Evolutionary conservation across 2,329 filamentous ascomycete genomes (phyloP).

Genomic region (Botrytis aclada): DNA sequence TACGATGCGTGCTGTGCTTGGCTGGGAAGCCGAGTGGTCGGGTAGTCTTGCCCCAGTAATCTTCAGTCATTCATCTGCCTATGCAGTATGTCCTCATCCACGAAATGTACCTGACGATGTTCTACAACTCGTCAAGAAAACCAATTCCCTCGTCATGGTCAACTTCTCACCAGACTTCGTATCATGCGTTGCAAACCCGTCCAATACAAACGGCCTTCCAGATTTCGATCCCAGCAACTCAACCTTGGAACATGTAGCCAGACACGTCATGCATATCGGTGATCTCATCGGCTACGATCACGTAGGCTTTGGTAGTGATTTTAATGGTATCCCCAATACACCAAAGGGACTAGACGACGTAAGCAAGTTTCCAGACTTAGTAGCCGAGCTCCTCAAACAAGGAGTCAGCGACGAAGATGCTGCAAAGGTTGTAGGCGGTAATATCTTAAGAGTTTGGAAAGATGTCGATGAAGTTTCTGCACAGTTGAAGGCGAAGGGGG

Average conservation of each 20-base stretch:
- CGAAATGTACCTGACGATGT: constrained; percentile 88
- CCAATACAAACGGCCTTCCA: constrained; percentile 62
- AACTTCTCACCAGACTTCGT: constrained; percentile 85
- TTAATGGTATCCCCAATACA: constrained; percentile 68
- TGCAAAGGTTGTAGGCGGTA: constrained; percentile 72
- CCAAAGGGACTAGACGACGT: constrained; percentile 81
- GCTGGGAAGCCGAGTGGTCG: constrained; percentile 57
- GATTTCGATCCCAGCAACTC: constrained; percentile 64
- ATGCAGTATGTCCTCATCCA: constrained; percentile 78
- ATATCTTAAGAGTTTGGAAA: constrained; percentile 79
- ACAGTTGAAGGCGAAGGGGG: constrained; percentile 58
- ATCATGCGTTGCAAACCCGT: constrained; percentile 57
- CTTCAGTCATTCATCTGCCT: constrained; percentile 83
- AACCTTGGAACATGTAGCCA: constrained; percentile 72
- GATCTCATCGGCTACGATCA: constrained; percentile 80
- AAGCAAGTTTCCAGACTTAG: constrained; percentile 73
- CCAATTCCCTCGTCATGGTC: constrained; percentile 80
- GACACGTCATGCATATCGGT: constrained; percentile 81
- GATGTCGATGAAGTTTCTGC: constrained; percentile 71
- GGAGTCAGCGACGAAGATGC: constrained; percentile 74
- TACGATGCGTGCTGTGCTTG: constrained; percentile 82
- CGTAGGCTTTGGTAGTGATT: constrained; percentile 86
- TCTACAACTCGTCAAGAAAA: constrained; percentile 69
- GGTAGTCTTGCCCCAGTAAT: constrained; percentile 80
- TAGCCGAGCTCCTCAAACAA: constrained; percentile 69